Evolutionary conservation across 1,284 basidiomycete species (phyloP).

Genomic region (Leccinum subrobustum): DNA sequence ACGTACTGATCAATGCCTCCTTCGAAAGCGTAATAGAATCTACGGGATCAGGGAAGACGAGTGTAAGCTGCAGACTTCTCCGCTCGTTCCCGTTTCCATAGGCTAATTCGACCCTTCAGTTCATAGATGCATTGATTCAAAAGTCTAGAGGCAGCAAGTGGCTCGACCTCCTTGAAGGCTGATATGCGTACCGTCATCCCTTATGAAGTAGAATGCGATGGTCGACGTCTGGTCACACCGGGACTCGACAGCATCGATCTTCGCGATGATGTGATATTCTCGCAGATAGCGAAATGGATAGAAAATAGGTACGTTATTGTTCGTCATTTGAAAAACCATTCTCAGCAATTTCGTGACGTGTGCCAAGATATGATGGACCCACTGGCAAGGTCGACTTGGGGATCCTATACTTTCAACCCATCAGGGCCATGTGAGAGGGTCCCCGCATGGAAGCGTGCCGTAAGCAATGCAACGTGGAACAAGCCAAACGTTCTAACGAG

Average conservation of each 20-base stretch:
- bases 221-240: constrained; percentile 5
- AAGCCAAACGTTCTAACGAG: too few relatives aligned
- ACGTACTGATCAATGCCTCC: background rate
- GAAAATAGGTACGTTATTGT: background rate
- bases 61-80: background rate
- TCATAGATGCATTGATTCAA: constrained; percentile 3
- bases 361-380: too few relatives aligned
- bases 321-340: background rate
- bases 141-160: background rate
- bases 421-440: too few relatives aligned
- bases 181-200: background rate
- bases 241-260: constrained; percentile 4
- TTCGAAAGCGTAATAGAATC: constrained; percentile 3
- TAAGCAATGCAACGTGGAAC: too few relatives aligned
- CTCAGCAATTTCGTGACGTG: background rate
- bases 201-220: background rate
- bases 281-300: background rate
- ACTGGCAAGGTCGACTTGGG: too few relatives aligned
- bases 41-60: constrained; percentile 17
- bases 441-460: too few relatives aligned
- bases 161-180: background rate
- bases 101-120: background rate
- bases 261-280: constrained; percentile 1
- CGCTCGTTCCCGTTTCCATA: background rate
- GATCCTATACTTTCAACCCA: too few relatives aligned